These are phyloP conservation scores for Macrocybe gigantea DNA, from an alignment of 768 basidiomycete species.

Conservation along the genomic window DNA sequence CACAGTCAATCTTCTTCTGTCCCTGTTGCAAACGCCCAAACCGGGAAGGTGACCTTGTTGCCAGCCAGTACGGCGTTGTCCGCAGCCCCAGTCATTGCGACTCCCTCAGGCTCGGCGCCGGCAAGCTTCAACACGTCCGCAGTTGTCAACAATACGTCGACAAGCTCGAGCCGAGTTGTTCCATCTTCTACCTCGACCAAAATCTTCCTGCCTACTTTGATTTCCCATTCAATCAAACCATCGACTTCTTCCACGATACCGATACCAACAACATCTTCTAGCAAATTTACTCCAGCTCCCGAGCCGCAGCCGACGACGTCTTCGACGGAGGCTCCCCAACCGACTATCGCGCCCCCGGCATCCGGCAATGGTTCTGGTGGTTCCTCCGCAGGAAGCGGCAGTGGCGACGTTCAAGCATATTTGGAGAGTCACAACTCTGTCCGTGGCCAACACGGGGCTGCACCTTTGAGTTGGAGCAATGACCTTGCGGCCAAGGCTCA, in stretches of 20 bases:
- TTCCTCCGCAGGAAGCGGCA: constrained; percentile 19
- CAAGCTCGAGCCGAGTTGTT: not conserved
- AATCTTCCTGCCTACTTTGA: constrained; percentile 6
- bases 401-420: constrained; percentile 45
- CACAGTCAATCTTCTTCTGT: not conserved
- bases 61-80: not conserved
- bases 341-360: constrained; percentile 10
- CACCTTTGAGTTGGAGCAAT: constrained; percentile 57
- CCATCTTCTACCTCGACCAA: not conserved
- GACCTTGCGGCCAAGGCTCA: constrained; percentile 57
- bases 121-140: not conserved
- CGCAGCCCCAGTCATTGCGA: not conserved
- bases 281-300: constrained; percentile 8
- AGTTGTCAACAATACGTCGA: too few species aligned
- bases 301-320: constrained; percentile 4
- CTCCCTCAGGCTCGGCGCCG: not conserved
- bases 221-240: not conserved
- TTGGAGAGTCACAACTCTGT: constrained; percentile 58
- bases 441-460: constrained; percentile 60
- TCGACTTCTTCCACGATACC: constrained; percentile 1
- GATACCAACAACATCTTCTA: constrained; percentile 12
- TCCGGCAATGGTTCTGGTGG: constrained; percentile 8
- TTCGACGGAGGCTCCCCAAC: constrained; percentile 2
- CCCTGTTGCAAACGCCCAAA: constrained; percentile 8
- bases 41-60: constrained; percentile 4